Percentiles rank a stretch among this genome's conserved stretches.
These are phyloP conservation scores for Gentiana dahurica DNA, from an alignment of 257 asterid genomes.

Conservation along the genomic window DNA sequence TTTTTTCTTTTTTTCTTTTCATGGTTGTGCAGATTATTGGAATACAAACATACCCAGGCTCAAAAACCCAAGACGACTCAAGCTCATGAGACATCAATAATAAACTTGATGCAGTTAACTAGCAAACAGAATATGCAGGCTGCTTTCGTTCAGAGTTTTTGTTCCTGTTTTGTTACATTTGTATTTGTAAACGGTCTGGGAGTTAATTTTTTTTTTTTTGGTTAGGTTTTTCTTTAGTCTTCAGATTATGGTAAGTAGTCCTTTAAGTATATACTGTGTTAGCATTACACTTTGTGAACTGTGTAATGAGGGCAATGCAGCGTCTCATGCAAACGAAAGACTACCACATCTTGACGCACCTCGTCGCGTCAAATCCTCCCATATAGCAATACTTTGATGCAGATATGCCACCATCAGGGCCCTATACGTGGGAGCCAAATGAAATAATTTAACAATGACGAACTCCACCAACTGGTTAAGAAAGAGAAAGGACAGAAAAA, in stretches of 20 bases:
- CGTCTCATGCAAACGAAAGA: slow-evolving; percentile 1
- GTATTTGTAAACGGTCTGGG: too few relatives aligned
- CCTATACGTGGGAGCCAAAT: slow-evolving; percentile 36
- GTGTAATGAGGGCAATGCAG: not conserved
- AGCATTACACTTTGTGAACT: not conserved
- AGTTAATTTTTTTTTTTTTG: too few relatives aligned
- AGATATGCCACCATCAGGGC: slow-evolving; percentile 98
- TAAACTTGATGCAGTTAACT: too few relatives aligned
- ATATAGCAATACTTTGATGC: slow-evolving; percentile 92
- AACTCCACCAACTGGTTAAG: slow-evolving; percentile 3
- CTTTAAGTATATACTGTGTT: too few relatives aligned
- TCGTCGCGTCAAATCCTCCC: slow-evolving; percentile 99
- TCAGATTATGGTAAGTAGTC: too few relatives aligned
- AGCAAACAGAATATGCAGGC: too few relatives aligned
- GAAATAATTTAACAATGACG: slow-evolving; percentile 8
- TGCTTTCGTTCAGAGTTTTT: too few relatives aligned
- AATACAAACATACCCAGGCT: too few relatives aligned
- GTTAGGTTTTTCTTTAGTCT: too few relatives aligned
- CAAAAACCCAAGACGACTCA: too few relatives aligned
- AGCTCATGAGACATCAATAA: too few relatives aligned
- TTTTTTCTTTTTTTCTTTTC: not conserved
- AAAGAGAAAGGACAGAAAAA: slow-evolving; percentile 5
- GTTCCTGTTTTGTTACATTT: too few relatives aligned
- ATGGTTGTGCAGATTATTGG: not conserved
- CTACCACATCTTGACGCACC: slow-evolving; percentile 30